phyloP scores from a whole-genome alignment of 1,139 yeast species.

The Hansenula sp. region DNA sequence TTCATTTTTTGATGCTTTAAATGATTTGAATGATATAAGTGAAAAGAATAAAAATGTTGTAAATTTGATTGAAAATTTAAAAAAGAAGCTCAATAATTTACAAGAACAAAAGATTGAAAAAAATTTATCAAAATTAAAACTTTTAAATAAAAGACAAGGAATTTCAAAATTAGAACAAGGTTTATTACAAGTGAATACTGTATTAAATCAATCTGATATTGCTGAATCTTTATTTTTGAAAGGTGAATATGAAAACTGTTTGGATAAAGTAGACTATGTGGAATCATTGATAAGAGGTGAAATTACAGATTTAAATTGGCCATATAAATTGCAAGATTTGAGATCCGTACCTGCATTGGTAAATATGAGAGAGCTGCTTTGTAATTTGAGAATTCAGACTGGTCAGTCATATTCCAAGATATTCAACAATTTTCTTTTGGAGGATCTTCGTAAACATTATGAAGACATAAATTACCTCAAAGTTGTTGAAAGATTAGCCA shows the following conservation, averaged over 20 bases:
- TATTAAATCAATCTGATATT: slow-evolving; percentile 44
- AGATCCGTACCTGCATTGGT: slow-evolving; percentile 54
- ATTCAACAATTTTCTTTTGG: slow-evolving; percentile 50
- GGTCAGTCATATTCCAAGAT: slow-evolving; percentile 63
- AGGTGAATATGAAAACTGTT: slow-evolving; percentile 38
- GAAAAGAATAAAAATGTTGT: slow-evolving; percentile 51
- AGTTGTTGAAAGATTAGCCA: slow-evolving; percentile 46
- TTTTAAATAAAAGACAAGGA: slow-evolving; percentile 52
- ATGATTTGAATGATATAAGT: slow-evolving; percentile 61
- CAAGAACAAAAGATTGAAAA: slow-evolving; percentile 47
- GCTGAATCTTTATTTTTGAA: slow-evolving; percentile 46
- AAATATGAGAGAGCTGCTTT: slow-evolving; percentile 46
- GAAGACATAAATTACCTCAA: slow-evolving; percentile 42
- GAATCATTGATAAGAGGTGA: slow-evolving; percentile 57
- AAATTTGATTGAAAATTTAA: slow-evolving; percentile 41
- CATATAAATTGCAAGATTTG: slow-evolving; percentile 47
- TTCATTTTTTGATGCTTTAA: slow-evolving; percentile 80
- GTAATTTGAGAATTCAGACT: slow-evolving; percentile 50
- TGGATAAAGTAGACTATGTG: slow-evolving; percentile 52
- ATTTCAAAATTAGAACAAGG: slow-evolving; percentile 60
- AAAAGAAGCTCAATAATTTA: slow-evolving; percentile 35
- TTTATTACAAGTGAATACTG: slow-evolving; percentile 55
- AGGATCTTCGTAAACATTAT: slow-evolving; percentile 58
- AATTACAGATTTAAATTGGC: slow-evolving; percentile 35
- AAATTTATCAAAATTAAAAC: slow-evolving; percentile 49